Conservation (phyloP, 2,329 filamentous ascomycete genomes). For the Davidsoniella virescens region DNA sequence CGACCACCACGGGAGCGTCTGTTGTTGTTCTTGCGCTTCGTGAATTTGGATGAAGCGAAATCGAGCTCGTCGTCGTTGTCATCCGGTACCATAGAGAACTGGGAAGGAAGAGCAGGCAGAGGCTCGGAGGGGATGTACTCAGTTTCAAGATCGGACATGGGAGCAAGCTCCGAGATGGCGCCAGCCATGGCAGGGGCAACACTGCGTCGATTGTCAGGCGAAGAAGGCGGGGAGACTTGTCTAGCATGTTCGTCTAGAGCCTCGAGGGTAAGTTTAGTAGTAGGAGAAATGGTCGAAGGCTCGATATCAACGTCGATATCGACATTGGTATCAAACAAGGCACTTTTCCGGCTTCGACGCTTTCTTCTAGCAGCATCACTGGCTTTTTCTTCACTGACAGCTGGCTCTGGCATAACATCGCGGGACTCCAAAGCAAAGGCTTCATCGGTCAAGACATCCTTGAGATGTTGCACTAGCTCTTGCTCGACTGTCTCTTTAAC, state of each 20-base stretch:
- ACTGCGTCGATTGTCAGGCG: constrained; percentile 2
- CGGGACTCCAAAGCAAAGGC: neutral
- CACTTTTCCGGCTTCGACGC: constrained; percentile 1
- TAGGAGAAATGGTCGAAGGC: neutral
- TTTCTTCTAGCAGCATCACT: constrained; percentile 4
- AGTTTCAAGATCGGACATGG: constrained; percentile 10
- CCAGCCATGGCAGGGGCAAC: neutral
- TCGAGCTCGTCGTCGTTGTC: constrained; percentile 11
- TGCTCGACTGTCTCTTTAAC: neutral
- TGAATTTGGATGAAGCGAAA: constrained; percentile 5
- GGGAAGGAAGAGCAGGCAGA: neutral
- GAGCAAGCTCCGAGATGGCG: constrained; percentile 8
- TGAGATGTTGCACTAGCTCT: no score
- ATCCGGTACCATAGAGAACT: neutral
- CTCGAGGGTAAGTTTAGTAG: constrained; percentile 7
- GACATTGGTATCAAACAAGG: neutral
- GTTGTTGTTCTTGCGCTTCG: constrained; percentile 5
- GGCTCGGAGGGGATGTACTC: neutral
- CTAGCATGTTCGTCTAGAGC: constrained; percentile 6
- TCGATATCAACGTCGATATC: neutral
- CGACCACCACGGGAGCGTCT: constrained; percentile 2
- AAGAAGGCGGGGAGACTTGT: constrained; percentile 1
- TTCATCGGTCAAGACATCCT: neutral
- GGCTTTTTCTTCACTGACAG: neutral
- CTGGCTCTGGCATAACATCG: neutral